Evolutionary conservation across 2,329 filamentous ascomycete genomes (phyloP), one percentile per base, ranked within the genome.

Genomic region (Endothia cerciana): DNA sequence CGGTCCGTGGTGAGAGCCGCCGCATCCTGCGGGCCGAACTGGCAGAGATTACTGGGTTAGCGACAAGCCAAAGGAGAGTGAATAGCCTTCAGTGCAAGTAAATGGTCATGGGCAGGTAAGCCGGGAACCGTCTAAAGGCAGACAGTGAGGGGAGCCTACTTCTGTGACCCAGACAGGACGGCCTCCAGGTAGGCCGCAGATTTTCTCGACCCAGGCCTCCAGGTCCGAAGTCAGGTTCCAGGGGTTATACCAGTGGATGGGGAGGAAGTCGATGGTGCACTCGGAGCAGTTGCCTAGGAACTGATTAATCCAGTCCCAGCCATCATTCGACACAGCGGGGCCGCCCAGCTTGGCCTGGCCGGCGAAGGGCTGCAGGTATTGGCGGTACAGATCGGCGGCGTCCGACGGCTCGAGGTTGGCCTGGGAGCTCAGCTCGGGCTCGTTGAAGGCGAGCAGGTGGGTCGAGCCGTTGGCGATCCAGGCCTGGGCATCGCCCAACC

Each of bases 241-340:
- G 38, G 72, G 69, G 64, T 79, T 78, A 67, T 84, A 83, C 81
- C 81, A 83, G 69, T 84, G 82, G 43, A 82, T 74, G 69, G 77
- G 74, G 64, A 83, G 69, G 68, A 78, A 80, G 71, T 83, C 80
- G 59, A 84, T 78, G 13, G 73, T 74, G 75, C 80, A 82, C 53
- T 70, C 73, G 17, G 69, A 70, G 74, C 82, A 83, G 7, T 72
- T 70, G n/a, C 66, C 63, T 41, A 83, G 55, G 75, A 84, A 84
- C 38, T 74, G 71, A 25, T 70, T 68, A n/a, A 84, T 73, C 76
- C 78, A 85, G 58, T 74, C 71, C 36, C 82, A 76, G 13, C 72
- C 74, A 56, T 78, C 80, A 70, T 83, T 83, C 69, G 82, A 83
- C 49, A 85, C 81, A 57, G 80, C 76, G 4, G 82, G 82, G 7